Percentiles rank a stretch among this genome's conserved stretches.
Evolutionary conservation across 371 early-diverging fungal species (phyloP).

Genomic region (Syncephalastrum sp.): DNA sequence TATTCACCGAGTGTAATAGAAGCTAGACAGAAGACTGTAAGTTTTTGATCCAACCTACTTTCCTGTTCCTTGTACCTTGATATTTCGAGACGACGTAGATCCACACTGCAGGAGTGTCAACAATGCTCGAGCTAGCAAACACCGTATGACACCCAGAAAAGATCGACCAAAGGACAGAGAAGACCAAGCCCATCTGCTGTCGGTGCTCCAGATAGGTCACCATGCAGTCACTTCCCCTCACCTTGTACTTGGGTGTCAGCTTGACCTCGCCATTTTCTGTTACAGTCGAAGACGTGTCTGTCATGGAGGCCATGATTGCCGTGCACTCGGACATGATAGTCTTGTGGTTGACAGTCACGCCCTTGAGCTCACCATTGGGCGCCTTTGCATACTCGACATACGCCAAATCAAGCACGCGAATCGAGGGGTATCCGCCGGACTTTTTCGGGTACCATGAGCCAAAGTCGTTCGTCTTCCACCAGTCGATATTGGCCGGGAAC

Average conservation of each 20-base stretch:
- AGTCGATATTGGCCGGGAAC: slow-evolving; percentile 67
- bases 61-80: slow-evolving; percentile 24
- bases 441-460: slow-evolving; percentile 63
- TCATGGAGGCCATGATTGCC: slow-evolving; percentile 28
- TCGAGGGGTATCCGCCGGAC: slow-evolving; percentile 39
- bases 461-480: slow-evolving; percentile 78
- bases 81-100: slow-evolving; percentile 65
- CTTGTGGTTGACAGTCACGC: slow-evolving; percentile 77
- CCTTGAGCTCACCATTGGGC: slow-evolving; percentile 81
- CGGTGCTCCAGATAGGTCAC: slow-evolving; percentile 78
- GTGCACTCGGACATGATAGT: slow-evolving; percentile 75
- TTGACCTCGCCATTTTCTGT: slow-evolving; percentile 10
- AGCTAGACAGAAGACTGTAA: slow-evolving; percentile 28
- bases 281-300: slow-evolving; percentile 16
- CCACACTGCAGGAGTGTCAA: slow-evolving; percentile 72
- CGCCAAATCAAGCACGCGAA: slow-evolving; percentile 63
- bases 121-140: slow-evolving; percentile 61
- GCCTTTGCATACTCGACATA: slow-evolving; percentile 86
- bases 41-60: background rate
- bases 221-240: slow-evolving; percentile 44
- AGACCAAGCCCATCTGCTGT: slow-evolving; percentile 77
- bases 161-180: slow-evolving; percentile 67
- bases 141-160: slow-evolving; percentile 72
- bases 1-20: slow-evolving; percentile 76
- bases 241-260: slow-evolving; percentile 14